Percentiles rank a stretch among this genome's conserved stretches.
phyloP scores from a whole-genome alignment of 1,139 yeast species.

The Trichomonascaceae sp. region DNA sequence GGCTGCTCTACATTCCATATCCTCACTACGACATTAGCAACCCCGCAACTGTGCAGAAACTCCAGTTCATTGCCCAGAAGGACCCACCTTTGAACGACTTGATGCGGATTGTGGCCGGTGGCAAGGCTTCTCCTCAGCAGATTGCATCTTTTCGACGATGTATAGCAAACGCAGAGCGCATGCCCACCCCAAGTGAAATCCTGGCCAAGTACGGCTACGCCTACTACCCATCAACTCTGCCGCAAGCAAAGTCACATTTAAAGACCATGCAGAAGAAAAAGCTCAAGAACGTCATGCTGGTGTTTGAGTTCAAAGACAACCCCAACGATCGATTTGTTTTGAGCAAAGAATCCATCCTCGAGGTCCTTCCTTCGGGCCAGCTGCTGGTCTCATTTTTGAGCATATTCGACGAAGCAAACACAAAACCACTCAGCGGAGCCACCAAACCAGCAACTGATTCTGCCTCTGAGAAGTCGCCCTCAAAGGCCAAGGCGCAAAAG shows the following conservation, averaged over 20 bases:
- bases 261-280: constrained; percentile 13
- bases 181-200: constrained; percentile 40
- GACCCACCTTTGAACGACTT: constrained; percentile 54
- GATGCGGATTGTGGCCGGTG: constrained; percentile 78
- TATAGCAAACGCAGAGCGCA: constrained; percentile 56
- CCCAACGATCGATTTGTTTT: constrained; percentile 59
- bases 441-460: constrained; percentile 10
- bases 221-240: constrained; percentile 6
- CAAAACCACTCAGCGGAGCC: constrained; percentile 17
- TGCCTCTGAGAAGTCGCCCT: constrained; percentile 7
- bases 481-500: constrained; percentile 15
- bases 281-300: constrained; percentile 52
- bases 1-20: not conserved
- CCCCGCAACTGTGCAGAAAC: constrained; percentile 67
- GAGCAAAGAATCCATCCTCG: constrained; percentile 68
- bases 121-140: constrained; percentile 58
- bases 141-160: constrained; percentile 68
- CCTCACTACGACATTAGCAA: constrained; percentile 30
- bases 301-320: constrained; percentile 76
- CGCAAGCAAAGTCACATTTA: constrained; percentile 7
- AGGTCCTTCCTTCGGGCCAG: constrained; percentile 40
- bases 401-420: constrained; percentile 31
- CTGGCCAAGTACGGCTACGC: constrained; percentile 7
- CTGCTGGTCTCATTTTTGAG: constrained; percentile 52
- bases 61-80: constrained; percentile 66